Evolutionary conservation across 148 eudicot genomes (phyloP).

Genomic region (Linanthus parryae): DNA sequence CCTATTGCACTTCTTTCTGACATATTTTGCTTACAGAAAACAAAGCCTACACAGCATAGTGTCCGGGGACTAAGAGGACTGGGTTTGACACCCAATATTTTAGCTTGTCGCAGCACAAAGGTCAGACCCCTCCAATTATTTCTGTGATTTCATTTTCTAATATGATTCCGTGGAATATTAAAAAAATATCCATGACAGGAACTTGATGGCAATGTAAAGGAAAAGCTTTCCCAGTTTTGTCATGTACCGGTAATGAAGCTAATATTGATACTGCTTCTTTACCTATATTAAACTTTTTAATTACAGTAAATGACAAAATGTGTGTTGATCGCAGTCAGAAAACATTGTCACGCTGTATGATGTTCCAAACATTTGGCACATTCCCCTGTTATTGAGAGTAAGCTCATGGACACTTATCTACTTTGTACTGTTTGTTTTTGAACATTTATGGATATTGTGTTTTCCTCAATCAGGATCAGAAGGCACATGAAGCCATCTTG

Average conservation of each 20-base stretch:
- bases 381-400: slow-evolving; percentile 91
- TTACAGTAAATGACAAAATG: too few species aligned
- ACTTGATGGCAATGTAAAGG: too few species aligned
- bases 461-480: slow-evolving; percentile 58
- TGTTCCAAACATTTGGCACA: slow-evolving; percentile 95
- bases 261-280: too few species aligned
- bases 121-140: slow-evolving; percentile 36
- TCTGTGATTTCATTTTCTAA: neutral
- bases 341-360: slow-evolving; percentile 77
- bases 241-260: too few species aligned
- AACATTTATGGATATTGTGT: neutral
- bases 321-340: slow-evolving; percentile 35
- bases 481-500: slow-evolving; percentile 89
- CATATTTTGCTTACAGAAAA: too few species aligned
- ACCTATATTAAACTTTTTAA: too few species aligned
- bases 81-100: slow-evolving; percentile 75
- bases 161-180: too few species aligned
- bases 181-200: too few species aligned
- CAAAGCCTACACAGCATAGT: slow-evolving; percentile 98
- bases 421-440: neutral
- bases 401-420: slow-evolving; percentile 12
- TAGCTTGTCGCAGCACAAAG: slow-evolving; percentile 95
- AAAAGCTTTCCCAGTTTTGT: too few species aligned
- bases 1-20: slow-evolving; percentile 11
- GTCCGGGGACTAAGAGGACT: slow-evolving; percentile 85